These are phyloP conservation scores for Lepidopterella palustris DNA, from an alignment of 495 filamentous ascomycete species.

Conservation along the genomic window DNA sequence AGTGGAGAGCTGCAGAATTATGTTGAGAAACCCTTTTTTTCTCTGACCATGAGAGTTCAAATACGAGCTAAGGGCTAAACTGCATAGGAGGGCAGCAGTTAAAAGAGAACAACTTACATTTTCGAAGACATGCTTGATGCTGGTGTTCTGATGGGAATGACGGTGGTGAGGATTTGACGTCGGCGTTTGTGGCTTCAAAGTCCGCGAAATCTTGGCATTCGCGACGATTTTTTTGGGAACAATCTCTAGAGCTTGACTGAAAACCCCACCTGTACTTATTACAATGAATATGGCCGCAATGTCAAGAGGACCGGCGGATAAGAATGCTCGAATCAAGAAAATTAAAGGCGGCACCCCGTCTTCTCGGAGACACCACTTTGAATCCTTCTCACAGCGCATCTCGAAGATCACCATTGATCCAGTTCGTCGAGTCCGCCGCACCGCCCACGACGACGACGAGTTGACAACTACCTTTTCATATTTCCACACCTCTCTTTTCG, in stretches of 20 bases:
- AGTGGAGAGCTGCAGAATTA: no score
- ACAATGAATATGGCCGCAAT: slow-evolving; percentile 37
- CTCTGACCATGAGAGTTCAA: no score
- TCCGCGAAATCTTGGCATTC: slow-evolving; percentile 20
- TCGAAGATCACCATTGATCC: slow-evolving; percentile 91
- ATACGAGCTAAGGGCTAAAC: no score
- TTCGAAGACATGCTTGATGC: slow-evolving; percentile 56
- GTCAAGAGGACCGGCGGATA: slow-evolving; percentile 57
- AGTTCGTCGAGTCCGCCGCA: slow-evolving; percentile 72
- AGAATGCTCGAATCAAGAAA: slow-evolving; percentile 54
- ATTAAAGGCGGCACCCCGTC: slow-evolving; percentile 55
- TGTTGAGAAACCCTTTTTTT: no score
- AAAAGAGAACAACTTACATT: slow-evolving; percentile 48
- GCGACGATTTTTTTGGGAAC: slow-evolving; percentile 1
- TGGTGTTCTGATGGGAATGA: slow-evolving; percentile 5
- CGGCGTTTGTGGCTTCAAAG: neutral
- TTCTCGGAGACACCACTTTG: slow-evolving; percentile 77
- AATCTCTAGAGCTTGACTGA: neutral
- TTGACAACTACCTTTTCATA: slow-evolving; percentile 64
- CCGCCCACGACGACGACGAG: slow-evolving; percentile 72
- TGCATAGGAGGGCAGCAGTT: neutral
- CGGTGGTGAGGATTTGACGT: neutral
- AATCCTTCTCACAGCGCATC: slow-evolving; percentile 88
- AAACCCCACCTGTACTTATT: neutral
- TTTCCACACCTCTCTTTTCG: slow-evolving; percentile 70